phyloP scores from a whole-genome alignment of 2,329 filamentous ascomycete species.

The Dryadomyces quercivorus region DNA sequence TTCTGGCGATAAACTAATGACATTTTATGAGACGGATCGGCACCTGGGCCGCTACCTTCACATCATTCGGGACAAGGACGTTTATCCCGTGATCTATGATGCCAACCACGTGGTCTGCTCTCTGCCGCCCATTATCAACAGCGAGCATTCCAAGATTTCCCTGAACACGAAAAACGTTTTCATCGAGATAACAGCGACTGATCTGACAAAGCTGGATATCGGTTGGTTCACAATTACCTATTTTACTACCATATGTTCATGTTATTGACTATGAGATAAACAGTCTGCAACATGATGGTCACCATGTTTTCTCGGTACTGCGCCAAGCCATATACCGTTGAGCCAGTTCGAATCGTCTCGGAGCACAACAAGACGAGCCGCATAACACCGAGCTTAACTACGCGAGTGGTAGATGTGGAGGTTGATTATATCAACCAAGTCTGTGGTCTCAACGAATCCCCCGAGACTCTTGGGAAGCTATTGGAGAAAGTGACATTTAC shows the following conservation, averaged over 20 bases:
- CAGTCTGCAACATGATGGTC: constrained; percentile 64
- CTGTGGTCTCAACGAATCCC: constrained; percentile 67
- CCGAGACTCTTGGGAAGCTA: constrained; percentile 64
- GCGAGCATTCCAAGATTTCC: constrained; percentile 92
- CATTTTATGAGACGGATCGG: constrained; percentile 90
- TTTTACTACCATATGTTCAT: background rate
- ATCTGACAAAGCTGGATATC: constrained; percentile 91
- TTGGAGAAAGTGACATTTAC: constrained; percentile 80
- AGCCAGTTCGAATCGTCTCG: constrained; percentile 85
- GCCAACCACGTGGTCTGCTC: constrained; percentile 79
- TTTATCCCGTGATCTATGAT: constrained; percentile 95
- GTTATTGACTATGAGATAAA: background rate
- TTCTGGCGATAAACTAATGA: constrained; percentile 80
- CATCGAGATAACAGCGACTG: constrained; percentile 89
- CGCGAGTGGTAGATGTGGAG: constrained; percentile 67
- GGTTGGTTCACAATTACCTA: constrained; percentile 28
- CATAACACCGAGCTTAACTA: constrained; percentile 68
- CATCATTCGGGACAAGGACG: constrained; percentile 86
- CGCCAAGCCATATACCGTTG: constrained; percentile 77
- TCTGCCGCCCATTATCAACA: constrained; percentile 94
- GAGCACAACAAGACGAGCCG: constrained; percentile 79
- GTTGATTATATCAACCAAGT: constrained; percentile 90
- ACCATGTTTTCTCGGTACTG: constrained; percentile 96
- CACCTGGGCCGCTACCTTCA: constrained; percentile 71
- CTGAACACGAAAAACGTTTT: constrained; percentile 86